phyloP scores from a whole-genome alignment of 2,329 filamentous ascomycete species.

The Aspergillus ruber region DNA sequence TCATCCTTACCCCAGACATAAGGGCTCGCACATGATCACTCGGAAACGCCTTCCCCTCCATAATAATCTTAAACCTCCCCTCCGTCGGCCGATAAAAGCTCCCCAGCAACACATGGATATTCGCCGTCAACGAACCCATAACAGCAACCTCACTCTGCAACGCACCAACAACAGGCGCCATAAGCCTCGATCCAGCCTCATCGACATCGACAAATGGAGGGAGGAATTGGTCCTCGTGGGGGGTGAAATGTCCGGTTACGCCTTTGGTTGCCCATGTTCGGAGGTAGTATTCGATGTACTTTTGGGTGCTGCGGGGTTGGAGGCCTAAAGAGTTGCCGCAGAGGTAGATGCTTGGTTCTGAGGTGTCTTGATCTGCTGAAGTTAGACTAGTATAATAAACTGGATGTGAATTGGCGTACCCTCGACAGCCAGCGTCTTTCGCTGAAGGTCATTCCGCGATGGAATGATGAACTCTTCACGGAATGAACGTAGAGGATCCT shows the following conservation, averaged over 20 bases:
- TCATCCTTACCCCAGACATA: conserved; percentile 1
- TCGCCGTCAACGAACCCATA: conserved; percentile 81
- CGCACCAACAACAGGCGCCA: conserved; percentile 69
- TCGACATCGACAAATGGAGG: conserved; percentile 73
- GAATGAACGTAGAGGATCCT: conserved; percentile 56
- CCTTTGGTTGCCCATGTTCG: conserved; percentile 79
- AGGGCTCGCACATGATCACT: conserved; percentile 62
- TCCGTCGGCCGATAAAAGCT: conserved; percentile 71
- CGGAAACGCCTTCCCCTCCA: conserved; percentile 87
- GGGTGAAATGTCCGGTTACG: conserved; percentile 74
- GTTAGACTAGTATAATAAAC: neutral
- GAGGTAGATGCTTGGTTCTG: conserved; percentile 63
- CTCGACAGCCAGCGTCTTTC: conserved; percentile 47
- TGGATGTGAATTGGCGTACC: conserved; percentile 17
- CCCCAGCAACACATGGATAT: conserved; percentile 74
- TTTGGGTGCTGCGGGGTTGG: conserved; percentile 63
- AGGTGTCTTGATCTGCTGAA: conserved; percentile 14
- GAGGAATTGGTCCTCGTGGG: conserved; percentile 61
- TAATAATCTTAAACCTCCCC: conserved; percentile 67
- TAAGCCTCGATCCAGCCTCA: conserved; percentile 63
- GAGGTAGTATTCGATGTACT: conserved; percentile 65
- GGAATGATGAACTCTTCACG: conserved; percentile 72
- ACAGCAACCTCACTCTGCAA: conserved; percentile 67
- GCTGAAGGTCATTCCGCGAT: conserved; percentile 62
- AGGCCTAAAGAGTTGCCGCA: conserved; percentile 86